A percentile compares a stretch with the other conserved stretches of the same genome.
Evolutionary conservation across 2,329 filamentous ascomycete species (phyloP).

Genomic region (Pyricularia pennisetigena): DNA sequence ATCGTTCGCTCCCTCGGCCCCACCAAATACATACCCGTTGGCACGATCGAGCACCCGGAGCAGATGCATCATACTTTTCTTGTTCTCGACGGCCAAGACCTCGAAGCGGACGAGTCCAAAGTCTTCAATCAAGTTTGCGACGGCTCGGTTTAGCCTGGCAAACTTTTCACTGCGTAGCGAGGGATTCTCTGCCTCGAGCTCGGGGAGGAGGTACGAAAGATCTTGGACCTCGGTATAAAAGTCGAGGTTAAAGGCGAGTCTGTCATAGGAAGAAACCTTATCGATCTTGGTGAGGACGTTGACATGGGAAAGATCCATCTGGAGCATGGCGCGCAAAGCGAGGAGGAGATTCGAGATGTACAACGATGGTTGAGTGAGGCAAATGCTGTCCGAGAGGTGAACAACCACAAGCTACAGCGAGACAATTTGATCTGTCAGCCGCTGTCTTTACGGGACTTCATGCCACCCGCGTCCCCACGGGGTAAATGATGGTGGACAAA

Average conservation of each 20-base stretch:
- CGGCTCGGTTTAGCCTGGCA: constrained; percentile 72
- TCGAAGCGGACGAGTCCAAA: constrained; percentile 89
- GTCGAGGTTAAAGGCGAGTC: constrained; percentile 88
- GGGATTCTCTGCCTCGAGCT: constrained; percentile 70
- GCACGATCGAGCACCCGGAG: constrained; percentile 85
- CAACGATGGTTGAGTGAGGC: constrained; percentile 82
- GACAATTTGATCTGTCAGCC: constrained; percentile 14
- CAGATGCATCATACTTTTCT: constrained; percentile 90
- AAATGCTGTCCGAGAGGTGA: constrained; percentile 90
- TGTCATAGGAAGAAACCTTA: constrained; percentile 75
- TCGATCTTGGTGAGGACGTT: constrained; percentile 98
- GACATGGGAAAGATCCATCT: constrained; percentile 92
- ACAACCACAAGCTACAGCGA: constrained; percentile 70
- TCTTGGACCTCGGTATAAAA: constrained; percentile 98
- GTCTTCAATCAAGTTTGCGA: constrained; percentile 77
- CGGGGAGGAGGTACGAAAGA: constrained; percentile 71
- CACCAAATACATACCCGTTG: constrained; percentile 85
- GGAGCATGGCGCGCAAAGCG: constrained; percentile 90
- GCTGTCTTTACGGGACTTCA: neutral
- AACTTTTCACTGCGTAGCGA: constrained; percentile 66
- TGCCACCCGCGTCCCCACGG: neutral
- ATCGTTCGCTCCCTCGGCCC: constrained; percentile 86
- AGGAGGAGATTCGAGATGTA: constrained; percentile 93
- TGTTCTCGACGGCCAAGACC: constrained; percentile 91
- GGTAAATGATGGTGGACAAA: neutral